phyloP scores from a whole-genome alignment of 306 rosid species.

The Casuarina cunninghamiana region DNA sequence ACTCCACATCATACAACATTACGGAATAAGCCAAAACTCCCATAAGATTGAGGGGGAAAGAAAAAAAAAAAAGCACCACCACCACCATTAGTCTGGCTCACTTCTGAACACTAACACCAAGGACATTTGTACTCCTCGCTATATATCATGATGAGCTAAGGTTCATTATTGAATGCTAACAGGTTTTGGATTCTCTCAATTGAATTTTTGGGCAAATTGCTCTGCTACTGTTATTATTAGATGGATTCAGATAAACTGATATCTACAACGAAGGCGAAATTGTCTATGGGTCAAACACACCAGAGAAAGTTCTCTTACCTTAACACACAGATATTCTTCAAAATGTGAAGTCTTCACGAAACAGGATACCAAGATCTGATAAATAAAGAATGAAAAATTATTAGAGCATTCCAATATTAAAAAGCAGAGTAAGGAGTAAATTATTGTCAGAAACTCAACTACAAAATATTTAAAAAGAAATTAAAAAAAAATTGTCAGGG shows the following conservation, averaged over 20 bases:
- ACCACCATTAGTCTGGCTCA: not conserved
- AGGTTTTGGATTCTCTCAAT: not conserved
- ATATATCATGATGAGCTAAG: too few relatives aligned
- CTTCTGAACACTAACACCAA: not conserved
- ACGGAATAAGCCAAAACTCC: not conserved
- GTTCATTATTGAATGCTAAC: not conserved
- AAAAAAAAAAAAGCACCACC: not conserved
- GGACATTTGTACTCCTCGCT: not conserved
- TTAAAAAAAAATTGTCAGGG: not conserved
- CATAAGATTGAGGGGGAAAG: not conserved
- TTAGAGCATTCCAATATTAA: not conserved
- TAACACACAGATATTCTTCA: conserved; percentile 89
- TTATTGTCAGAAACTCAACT: not conserved
- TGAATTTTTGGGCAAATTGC: not conserved
- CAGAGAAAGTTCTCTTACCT: conserved; percentile 51
- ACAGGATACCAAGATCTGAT: conserved; percentile 85
- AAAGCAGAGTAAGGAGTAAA: not conserved
- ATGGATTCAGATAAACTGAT: not conserved
- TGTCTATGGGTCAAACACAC: not conserved
- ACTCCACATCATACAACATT: not conserved
- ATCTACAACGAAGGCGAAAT: not conserved
- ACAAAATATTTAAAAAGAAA: not conserved
- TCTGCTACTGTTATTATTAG: not conserved
- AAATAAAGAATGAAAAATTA: conserved; percentile 1
- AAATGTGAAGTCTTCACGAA: conserved; percentile 91